phyloP scores from a whole-genome alignment of 148 eudicot species.

The Persicaria maculosa region DNA sequence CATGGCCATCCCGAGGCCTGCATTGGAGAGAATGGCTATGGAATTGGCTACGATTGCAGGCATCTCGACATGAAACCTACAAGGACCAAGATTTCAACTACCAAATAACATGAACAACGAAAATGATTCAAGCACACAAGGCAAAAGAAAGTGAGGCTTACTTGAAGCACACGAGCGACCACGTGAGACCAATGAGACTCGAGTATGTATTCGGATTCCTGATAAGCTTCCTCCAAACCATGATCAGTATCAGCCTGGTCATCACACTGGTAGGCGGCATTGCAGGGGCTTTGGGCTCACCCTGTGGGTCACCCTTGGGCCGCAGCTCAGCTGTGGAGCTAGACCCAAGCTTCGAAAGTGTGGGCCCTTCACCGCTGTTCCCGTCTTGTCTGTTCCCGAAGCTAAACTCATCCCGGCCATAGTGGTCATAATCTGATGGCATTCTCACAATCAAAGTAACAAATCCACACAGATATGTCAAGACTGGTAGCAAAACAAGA shows the following conservation, averaged over 20 bases:
- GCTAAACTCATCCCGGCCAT: slow-evolving; percentile 74
- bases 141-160: slow-evolving; percentile 6
- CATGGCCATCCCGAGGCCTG: slow-evolving; percentile 98
- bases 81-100: not conserved
- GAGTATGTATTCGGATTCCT: slow-evolving; percentile 69
- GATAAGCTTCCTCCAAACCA: slow-evolving; percentile 71
- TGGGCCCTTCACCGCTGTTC: slow-evolving; percentile 50
- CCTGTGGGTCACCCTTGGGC: slow-evolving; percentile 38
- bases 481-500: not conserved
- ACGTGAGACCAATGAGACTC: slow-evolving; percentile 55
- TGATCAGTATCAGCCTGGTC: slow-evolving; percentile 58
- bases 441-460: not conserved
- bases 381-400: slow-evolving; percentile 50
- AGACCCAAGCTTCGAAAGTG: slow-evolving; percentile 70
- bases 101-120: not conserved
- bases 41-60: slow-evolving; percentile 56
- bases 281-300: slow-evolving; percentile 40
- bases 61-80: slow-evolving; percentile 87
- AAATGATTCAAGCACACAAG: not conserved
- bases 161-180: slow-evolving; percentile 49
- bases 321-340: slow-evolving; percentile 73
- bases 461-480: not conserved
- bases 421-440: slow-evolving; percentile 65
- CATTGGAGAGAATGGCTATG: slow-evolving; percentile 78
- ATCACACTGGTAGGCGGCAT: slow-evolving; percentile 65